Evolutionary conservation across 2,329 filamentous ascomycete genomes (phyloP), one percentile per base, ranked within the genome.

Genomic region (Cladosporium sp.): DNA sequence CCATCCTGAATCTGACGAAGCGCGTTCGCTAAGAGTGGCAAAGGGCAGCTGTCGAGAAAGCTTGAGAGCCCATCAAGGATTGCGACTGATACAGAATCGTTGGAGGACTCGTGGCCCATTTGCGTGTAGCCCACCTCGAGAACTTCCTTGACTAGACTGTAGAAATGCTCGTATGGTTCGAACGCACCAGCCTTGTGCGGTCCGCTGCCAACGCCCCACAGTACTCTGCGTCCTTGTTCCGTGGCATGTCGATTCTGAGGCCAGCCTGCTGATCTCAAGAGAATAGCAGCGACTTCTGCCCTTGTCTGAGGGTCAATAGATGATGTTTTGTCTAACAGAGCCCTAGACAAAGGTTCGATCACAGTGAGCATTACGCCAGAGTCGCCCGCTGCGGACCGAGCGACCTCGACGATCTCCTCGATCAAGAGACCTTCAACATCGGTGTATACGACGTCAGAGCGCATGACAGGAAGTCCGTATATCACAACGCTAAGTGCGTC

Each of bases 401-500:
- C 45, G 7, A 48, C 36, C 38, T 25, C 16, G 5, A 48, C 20
- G 7, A 33, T 32, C 39, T 48, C 45, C 9, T 20, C 45, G 12
- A 48, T 16, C 7, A 48, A 27, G 4, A 3, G n/a, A 15, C 13
- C 5, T 4, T 27, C 45, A 25, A 18, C 27, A 4, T 11, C 11
- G 1, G 19, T 13, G 12, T 36, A 9, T 25, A 18, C 36, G 19
- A 27, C 20, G 13, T 40, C 16, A 16, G 13, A 16, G 1, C 40
- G 27, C 36, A 48, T 39, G 11, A 38, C 30, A 3, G 67, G 66
- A 41, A 86, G 64, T 15, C 86, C 82, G 56, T 76, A 71, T 58
- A 84, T 77, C 3, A 95, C 73, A 29, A 94, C 78, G 15, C 78
- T 83, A 13, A 84, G 75, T 19, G 86, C 71, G 45, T 85, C 80